phyloP scores from a whole-genome alignment of 805 yeast species.

The Nakazawaea laoshanensis region DNA sequence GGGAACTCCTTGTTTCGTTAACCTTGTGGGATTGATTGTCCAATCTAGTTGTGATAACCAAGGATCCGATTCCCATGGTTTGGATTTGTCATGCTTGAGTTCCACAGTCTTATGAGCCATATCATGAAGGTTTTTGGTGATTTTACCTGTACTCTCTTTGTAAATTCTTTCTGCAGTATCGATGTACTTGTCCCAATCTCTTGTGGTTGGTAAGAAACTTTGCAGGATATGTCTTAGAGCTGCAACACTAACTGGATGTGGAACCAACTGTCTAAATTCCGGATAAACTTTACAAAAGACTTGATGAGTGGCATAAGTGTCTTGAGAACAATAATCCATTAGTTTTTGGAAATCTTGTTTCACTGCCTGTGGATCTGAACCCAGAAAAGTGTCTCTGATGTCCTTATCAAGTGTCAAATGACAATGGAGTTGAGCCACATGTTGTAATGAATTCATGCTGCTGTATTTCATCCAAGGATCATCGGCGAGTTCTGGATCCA shows the following conservation, averaged over 20 bases:
- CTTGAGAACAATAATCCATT: slow-evolving; percentile 78
- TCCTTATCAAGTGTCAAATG: slow-evolving; percentile 57
- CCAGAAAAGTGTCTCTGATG: slow-evolving; percentile 55
- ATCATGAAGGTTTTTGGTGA: slow-evolving; percentile 47
- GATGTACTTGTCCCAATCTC: slow-evolving; percentile 68
- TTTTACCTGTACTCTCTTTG: slow-evolving; percentile 44
- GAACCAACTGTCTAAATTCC: slow-evolving; percentile 53
- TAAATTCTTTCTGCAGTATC: slow-evolving; percentile 58
- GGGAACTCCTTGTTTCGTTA: slow-evolving; percentile 64
- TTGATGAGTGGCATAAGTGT: slow-evolving; percentile 66
- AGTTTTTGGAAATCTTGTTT: slow-evolving; percentile 48
- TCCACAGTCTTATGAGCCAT: slow-evolving; percentile 54
- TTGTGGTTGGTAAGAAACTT: slow-evolving; percentile 70
- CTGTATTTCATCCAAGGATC: slow-evolving; percentile 85
- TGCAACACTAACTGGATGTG: slow-evolving; percentile 93
- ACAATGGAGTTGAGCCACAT: slow-evolving; percentile 76
- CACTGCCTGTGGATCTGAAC: slow-evolving; percentile 45
- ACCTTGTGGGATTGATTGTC: slow-evolving; percentile 52
- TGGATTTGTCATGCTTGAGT: slow-evolving; percentile 31
- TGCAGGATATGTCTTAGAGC: slow-evolving; percentile 71
- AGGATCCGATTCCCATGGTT: slow-evolving; percentile 53
- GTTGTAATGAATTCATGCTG: slow-evolving; percentile 69
- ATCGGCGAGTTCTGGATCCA: slow-evolving; percentile 29
- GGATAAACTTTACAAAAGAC: slow-evolving; percentile 69
- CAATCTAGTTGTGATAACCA: slow-evolving; percentile 92